These are phyloP conservation scores for Vanrija humicola DNA, from an alignment of 1,284 basidiomycete species.

Conservation along the genomic window DNA sequence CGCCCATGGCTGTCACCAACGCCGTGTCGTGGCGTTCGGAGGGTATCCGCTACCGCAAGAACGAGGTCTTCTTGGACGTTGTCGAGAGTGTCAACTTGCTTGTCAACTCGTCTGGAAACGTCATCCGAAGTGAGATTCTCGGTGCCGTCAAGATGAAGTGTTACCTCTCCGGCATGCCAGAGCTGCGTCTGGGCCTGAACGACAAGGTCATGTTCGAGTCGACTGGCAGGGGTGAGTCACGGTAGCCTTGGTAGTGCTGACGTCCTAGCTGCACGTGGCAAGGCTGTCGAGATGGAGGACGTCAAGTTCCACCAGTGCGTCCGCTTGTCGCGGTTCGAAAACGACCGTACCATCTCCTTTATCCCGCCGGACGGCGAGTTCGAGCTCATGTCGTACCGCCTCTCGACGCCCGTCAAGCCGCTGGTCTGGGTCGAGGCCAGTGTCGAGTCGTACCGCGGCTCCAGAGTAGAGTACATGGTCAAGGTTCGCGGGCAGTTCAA, in stretches of 20 bases:
- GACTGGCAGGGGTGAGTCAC: slow-evolving; percentile 73
- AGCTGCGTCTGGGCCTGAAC: slow-evolving; percentile 89
- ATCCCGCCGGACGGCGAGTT: slow-evolving; percentile 99
- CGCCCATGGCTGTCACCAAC: slow-evolving; percentile 97
- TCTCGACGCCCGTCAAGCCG: slow-evolving; percentile 95
- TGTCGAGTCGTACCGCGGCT: slow-evolving; percentile 90
- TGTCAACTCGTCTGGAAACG: slow-evolving; percentile 94
- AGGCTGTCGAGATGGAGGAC: slow-evolving; percentile 99
- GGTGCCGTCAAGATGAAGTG: slow-evolving; percentile 99
- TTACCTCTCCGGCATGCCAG: slow-evolving; percentile 98
- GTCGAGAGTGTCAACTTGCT: slow-evolving; percentile 96
- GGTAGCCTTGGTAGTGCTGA: not conserved
- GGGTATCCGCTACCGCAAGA: slow-evolving; percentile 96
- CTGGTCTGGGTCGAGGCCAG: slow-evolving; percentile 97
- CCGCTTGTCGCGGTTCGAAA: slow-evolving; percentile 97
- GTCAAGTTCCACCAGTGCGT: slow-evolving; percentile 99
- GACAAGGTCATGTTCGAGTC: slow-evolving; percentile 99
- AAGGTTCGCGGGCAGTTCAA: slow-evolving; percentile 99
- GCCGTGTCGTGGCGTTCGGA: slow-evolving; percentile 98
- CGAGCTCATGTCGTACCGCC: slow-evolving; percentile 94
- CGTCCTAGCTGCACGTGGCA: slow-evolving; percentile 77
- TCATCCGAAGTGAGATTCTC: slow-evolving; percentile 94
- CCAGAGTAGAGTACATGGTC: slow-evolving; percentile 95
- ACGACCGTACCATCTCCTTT: slow-evolving; percentile 97
- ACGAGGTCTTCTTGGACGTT: slow-evolving; percentile 98